A percentile compares a stretch with the other conserved stretches of the same genome.
phyloP scores from a whole-genome alignment of 148 eudicot genomes.

The Selenicereus undatus region DNA sequence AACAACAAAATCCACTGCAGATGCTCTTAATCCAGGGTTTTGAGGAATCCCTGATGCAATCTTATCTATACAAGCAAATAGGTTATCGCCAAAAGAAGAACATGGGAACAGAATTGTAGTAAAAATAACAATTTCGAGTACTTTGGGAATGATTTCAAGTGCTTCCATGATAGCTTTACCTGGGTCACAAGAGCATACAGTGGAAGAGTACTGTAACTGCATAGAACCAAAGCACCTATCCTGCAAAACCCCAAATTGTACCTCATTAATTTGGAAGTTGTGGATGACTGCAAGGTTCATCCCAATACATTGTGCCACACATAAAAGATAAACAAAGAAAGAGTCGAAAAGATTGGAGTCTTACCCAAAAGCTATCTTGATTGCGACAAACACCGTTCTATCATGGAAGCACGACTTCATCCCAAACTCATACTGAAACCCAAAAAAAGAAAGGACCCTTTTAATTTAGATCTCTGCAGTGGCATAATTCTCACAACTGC shows the following conservation, averaged over 20 bases:
- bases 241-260: constrained; percentile 33
- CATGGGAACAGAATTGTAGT: too few species aligned
- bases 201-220: constrained; percentile 87
- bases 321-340: background rate
- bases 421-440: constrained; percentile 66
- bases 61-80: too few species aligned
- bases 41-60: too few species aligned
- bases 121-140: too few species aligned
- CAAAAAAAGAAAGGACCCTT: background rate
- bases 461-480: background rate
- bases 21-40: too few species aligned
- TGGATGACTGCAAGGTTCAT: background rate
- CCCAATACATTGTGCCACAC: background rate
- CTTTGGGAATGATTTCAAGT: too few species aligned
- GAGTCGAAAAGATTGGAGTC: background rate
- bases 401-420: constrained; percentile 67
- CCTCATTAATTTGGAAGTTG: background rate
- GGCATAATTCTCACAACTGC: background rate
- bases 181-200: constrained; percentile 79
- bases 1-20: too few species aligned
- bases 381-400: constrained; percentile 21
- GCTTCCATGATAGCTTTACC: constrained; percentile 32
- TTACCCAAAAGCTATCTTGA: constrained; percentile 64
- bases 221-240: constrained; percentile 50
- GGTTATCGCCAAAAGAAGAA: too few species aligned